Evolutionary conservation across 2,329 filamentous ascomycete species (phyloP), one percentile per base, ranked within the genome.

Genomic region (Cadophora sp.): DNA sequence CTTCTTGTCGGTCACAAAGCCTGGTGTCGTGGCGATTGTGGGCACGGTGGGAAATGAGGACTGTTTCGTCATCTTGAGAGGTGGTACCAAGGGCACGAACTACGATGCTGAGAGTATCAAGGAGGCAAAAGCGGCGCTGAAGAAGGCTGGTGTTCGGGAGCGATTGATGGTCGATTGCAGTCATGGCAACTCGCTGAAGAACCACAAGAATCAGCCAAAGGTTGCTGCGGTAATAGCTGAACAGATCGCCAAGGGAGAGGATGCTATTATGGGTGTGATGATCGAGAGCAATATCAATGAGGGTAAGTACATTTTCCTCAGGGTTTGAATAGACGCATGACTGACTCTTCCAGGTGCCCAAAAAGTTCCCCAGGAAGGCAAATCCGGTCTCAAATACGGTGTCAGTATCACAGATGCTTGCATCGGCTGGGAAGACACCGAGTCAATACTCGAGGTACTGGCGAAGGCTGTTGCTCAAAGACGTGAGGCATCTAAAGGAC

Each of bases 261-360:
- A 74, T 24, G 91, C 84, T 59, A 96, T 99, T 76, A 95, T 97
- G 88, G 96, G 96, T 75, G 93, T 98, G 68, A 99, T 99, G 96
- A 97, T 99, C 76, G 96, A 99, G 84, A 96, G 92, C 80, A 92
- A 98, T 80, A 96, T 98, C 81, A 91, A 95, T 76, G 95, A 97
- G 82, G 94, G 92, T 91, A 79, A 76, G 71, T 65, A 30, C 27
- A 30, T 6, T 4, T 30, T 30, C 27, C 27, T 30, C n/a, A n/a
- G n/a, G n/a, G n/a, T n/a, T n/a, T n/a, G n/a, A n/a, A n/a, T n/a
- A 27, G 50, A 2, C 8, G 30, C 56, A 56, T 63, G 59, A 59
- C 66, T 71, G 62, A 70, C n/a, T 9, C 27, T 18, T 43, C 1
- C 73, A 90, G 90, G 94, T 73, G 92, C 86, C 80, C 96, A 99